These are phyloP conservation scores for Ophiostoma novo-ulmi DNA, from an alignment of 2,329 filamentous ascomycete genomes.

Conservation along the genomic window DNA sequence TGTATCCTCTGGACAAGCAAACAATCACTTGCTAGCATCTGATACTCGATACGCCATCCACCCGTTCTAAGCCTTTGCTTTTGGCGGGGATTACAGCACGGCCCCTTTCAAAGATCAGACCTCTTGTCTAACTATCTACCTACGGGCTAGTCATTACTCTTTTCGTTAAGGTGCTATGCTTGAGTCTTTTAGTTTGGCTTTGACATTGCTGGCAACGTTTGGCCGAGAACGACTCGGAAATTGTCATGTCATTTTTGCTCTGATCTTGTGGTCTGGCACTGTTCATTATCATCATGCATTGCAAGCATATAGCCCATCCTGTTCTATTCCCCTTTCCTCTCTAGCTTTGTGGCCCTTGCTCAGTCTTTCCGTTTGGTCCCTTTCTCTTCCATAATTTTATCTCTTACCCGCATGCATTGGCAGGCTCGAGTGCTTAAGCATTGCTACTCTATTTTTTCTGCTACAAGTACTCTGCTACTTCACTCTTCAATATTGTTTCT, in stretches of 20 bases:
- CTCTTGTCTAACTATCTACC: conserved; percentile 11
- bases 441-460: neutral
- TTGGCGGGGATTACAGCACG: conserved; percentile 14
- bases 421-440: neutral
- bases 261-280: neutral
- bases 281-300: neutral
- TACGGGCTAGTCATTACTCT: neutral
- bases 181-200: neutral
- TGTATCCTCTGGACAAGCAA: neutral
- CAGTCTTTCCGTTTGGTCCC: neutral
- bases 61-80: conserved; percentile 16
- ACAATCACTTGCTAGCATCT: neutral
- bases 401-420: conserved; percentile 6
- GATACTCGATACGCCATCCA: conserved; percentile 1
- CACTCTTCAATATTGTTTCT: neutral
- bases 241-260: neutral
- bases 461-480: neutral
- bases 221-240: neutral
- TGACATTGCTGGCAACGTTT: neutral
- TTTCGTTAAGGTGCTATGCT: neutral
- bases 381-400: conserved; percentile 4
- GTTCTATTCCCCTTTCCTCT: neutral
- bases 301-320: neutral
- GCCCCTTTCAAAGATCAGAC: conserved; percentile 4
- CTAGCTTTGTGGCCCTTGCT: neutral